A percentile compares a stretch with the other conserved stretches of the same genome.
Conservation (phyloP, 1,284 basidiomycete species). For the Rhodotorula sp. region DNA sequence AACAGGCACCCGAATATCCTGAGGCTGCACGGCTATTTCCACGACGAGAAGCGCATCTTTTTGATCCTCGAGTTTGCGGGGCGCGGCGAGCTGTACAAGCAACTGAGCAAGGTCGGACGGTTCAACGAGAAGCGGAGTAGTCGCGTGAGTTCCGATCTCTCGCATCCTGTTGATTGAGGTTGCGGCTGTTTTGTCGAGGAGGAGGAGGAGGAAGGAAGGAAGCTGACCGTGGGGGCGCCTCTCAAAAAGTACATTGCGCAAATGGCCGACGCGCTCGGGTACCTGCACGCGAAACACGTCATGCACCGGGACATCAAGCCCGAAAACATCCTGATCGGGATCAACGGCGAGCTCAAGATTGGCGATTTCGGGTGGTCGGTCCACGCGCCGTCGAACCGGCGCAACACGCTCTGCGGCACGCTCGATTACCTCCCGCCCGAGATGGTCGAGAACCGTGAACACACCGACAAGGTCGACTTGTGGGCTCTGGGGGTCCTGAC, state of each 20-base stretch:
- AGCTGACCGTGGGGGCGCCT: too few relatives aligned
- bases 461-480: constrained; percentile 85
- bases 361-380: constrained; percentile 99
- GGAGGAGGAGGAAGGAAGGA: too few relatives aligned
- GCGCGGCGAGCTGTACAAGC: constrained; percentile 94
- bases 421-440: constrained; percentile 97
- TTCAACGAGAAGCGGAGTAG: constrained; percentile 86
- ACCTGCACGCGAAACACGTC: constrained; percentile 93
- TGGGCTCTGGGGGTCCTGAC: constrained; percentile 97
- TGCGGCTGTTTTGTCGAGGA: too few relatives aligned
- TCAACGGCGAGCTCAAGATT: constrained; percentile 97
- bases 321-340: constrained; percentile 85
- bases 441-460: constrained; percentile 90
- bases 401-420: constrained; percentile 82
- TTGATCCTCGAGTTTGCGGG: constrained; percentile 96
- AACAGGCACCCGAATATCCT: constrained; percentile 87
- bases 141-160: constrained; percentile 50
- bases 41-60: constrained; percentile 97
- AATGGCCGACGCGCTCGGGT: constrained; percentile 93
- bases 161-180: background rate
- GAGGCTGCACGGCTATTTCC: constrained; percentile 93
- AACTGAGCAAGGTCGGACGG: constrained; percentile 76
- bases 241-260: constrained; percentile 80
- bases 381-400: constrained; percentile 85
- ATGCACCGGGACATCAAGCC: constrained; percentile 99